These are phyloP conservation scores for Cichorium intybus DNA, from an alignment of 140 eudicot genomes.

Conservation along the genomic window DNA sequence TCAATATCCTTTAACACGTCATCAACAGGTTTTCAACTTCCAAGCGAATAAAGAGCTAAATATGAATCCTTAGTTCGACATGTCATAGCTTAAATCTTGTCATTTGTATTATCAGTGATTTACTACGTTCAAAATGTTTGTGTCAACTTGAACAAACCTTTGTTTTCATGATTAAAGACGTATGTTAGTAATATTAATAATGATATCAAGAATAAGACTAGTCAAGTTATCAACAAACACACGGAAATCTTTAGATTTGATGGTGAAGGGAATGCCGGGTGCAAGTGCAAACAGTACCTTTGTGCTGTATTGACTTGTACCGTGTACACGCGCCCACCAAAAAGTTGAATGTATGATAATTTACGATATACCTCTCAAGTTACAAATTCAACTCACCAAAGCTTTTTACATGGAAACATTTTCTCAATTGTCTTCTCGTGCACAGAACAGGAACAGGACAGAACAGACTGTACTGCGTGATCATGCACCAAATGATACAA, in stretches of 20 bases:
- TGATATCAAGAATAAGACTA: too few relatives aligned
- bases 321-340: conserved; percentile 15
- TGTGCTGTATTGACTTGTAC: neutral
- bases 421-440: conserved; percentile 21
- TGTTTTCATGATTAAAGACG: neutral
- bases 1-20: neutral
- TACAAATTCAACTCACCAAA: conserved; percentile 35
- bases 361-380: conserved; percentile 20
- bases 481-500: conserved; percentile 21
- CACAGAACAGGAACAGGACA: neutral
- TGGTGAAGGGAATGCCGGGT: neutral
- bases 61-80: too few relatives aligned
- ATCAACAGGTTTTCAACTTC: neutral
- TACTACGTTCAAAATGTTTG: neutral
- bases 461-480: neutral
- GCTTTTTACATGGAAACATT: conserved; percentile 39
- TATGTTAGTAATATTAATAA: too few relatives aligned
- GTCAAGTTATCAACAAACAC: too few relatives aligned
- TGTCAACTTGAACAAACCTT: neutral
- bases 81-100: neutral
- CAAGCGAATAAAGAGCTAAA: neutral
- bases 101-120: too few relatives aligned
- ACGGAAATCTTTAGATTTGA: too few relatives aligned
- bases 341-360: conserved; percentile 19
- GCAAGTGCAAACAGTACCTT: neutral